Evolutionary conservation across 106 monocot genomes (phyloP), one percentile per base, ranked within the genome.

Genomic region (Vanilla planifolia): DNA sequence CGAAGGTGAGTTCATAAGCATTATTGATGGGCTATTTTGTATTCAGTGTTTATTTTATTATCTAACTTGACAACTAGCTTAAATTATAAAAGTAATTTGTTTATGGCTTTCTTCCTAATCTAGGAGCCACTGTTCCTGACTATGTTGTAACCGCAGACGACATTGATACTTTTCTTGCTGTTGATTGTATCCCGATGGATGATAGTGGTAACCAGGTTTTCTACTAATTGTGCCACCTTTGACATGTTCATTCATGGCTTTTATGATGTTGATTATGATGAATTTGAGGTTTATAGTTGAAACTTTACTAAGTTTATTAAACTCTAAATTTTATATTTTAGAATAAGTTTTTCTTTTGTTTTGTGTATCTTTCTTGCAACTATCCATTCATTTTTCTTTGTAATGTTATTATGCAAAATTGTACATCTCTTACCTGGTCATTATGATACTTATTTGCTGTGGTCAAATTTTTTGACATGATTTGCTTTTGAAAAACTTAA

Each of bases 141-240:
- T 95, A 89, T 71, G 80, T 86, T 26, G 83, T 95, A 34, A 89
- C 94, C 67, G 89, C 86, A 55, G 94, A 95, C 78, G 94, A 95
- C 79, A 89, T 95, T 51, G 94, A 71, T 44, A 80, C 85, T 20
- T 45, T 70, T 66, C 80, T 95, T 70, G 66, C 83, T 52, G 89
- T 95, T 11, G 94, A 89, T 60, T 95, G 94, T 68, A 83, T 80
- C 43, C 89, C 94, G 15, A 89, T 95, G 75, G 89, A 95, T 76
- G 83, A 89, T 14, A 78, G 51, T 70, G 86, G 86, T 32, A 72
- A 60, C 45, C 94, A 89, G 94, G 94, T 89, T 48, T 68, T 21
- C 67, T 69, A 21, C 22, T 52, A 36, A 19, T 41, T 63, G 4
- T 51, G n/a, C 20, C 16, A 10, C 21, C 27, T n/a, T n/a, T 53